phyloP scores from a whole-genome alignment of 2,329 filamentous ascomycete genomes.

The Diaporthe longicolla region DNA sequence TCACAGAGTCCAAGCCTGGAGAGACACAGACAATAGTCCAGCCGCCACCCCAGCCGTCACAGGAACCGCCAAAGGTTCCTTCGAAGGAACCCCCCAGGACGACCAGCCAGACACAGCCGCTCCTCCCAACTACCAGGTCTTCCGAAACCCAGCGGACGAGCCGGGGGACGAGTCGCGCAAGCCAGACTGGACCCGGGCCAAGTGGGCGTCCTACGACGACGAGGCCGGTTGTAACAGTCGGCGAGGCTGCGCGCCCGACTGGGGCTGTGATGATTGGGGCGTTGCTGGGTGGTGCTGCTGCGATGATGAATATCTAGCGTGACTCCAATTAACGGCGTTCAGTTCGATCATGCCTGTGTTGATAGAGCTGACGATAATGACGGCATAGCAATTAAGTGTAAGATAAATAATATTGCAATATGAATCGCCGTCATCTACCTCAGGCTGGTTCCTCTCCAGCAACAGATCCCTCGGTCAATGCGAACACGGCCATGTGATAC shows the following conservation, averaged over 20 bases:
- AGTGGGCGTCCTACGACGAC: constrained; percentile 7
- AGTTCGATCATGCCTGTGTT: not conserved
- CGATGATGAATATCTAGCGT: constrained; percentile 17
- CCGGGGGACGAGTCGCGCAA: not conserved
- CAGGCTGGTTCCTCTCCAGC: too few relatives aligned
- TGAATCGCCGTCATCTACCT: not conserved
- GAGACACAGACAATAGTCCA: not conserved
- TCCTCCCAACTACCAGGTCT: not conserved
- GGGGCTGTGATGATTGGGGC: constrained; percentile 33
- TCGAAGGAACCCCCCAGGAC: not conserved
- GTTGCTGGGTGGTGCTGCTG: constrained; percentile 30
- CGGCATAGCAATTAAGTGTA: not conserved
- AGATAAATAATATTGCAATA: constrained; percentile 29
- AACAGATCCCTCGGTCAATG: too few relatives aligned
- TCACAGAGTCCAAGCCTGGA: not conserved
- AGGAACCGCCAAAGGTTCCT: not conserved
- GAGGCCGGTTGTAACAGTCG: constrained; percentile 28
- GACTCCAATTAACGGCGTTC: not conserved
- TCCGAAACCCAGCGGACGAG: not conserved
- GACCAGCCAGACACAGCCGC: constrained; percentile 1
- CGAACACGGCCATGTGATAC: too few relatives aligned
- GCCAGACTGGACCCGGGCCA: constrained; percentile 19
- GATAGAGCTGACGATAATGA: not conserved
- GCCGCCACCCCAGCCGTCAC: not conserved
- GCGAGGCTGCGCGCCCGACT: constrained; percentile 6